A percentile compares a stretch with the other conserved stretches of the same genome.
phyloP scores from a whole-genome alignment of 768 basidiomycete species.

The Pleurotus tuber-regium region DNA sequence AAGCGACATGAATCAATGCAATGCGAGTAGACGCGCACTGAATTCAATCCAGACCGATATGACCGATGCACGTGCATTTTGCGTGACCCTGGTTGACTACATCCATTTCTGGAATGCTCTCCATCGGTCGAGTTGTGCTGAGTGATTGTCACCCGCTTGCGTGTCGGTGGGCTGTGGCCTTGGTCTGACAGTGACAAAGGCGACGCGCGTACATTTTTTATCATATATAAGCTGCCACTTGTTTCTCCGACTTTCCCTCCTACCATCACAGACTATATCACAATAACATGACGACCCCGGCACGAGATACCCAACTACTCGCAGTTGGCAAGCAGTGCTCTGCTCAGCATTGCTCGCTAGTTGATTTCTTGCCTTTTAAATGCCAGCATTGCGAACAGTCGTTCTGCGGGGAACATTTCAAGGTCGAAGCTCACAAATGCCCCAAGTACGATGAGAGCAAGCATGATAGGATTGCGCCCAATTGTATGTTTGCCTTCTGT shows the following conservation, averaged over 20 bases:
- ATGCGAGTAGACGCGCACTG: background rate
- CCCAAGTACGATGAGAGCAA: constrained; percentile 67
- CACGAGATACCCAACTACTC: constrained; percentile 58
- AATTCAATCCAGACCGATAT: too few relatives aligned
- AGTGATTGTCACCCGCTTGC: too few relatives aligned
- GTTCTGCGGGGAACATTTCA: constrained; percentile 82
- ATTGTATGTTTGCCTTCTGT: constrained; percentile 46
- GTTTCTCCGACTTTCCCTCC: background rate
- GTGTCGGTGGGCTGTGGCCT: background rate
- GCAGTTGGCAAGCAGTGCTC: constrained; percentile 73
- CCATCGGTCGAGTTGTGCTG: too few relatives aligned
- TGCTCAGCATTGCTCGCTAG: constrained; percentile 57
- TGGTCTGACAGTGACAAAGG: background rate
- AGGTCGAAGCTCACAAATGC: constrained; percentile 65
- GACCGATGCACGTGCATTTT: background rate
- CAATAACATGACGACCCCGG: constrained; percentile 17
- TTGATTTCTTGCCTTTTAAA: constrained; percentile 86
- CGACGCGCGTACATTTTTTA: constrained; percentile 2
- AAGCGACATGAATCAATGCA: background rate
- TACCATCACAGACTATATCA: background rate
- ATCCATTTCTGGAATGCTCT: background rate
- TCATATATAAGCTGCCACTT: background rate
- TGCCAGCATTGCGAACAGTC: constrained; percentile 73
- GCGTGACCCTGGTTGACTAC: background rate
- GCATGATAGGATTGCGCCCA: constrained; percentile 73